Base-by-base conservation (phyloP, 1,139 yeast genomes). In the Debaryomycetaceae sp. region DNA sequence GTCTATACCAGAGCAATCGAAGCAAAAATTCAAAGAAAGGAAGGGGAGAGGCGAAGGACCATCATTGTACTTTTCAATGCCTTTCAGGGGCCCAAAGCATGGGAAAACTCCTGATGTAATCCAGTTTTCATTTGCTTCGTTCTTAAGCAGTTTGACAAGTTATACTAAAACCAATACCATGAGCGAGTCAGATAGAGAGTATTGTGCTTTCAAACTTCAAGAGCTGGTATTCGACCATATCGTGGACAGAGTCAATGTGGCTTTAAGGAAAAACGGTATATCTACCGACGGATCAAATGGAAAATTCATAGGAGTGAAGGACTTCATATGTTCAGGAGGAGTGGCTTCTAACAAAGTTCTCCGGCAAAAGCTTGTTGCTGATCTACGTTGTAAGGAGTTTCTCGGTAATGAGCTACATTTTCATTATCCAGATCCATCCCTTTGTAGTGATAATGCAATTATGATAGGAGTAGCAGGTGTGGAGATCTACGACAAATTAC, bases 381-480 rank as follows among this genome's bases (percentile, higher is more conserved):
- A 72, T 20, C 57, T 84, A 43, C 51, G 50, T 6, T 33, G 13
- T 23, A 24, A 42, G 22, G 43, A 47, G 6, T 42, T 44, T 22
- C 39, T 49, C 14, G 24, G 24, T 4, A 39, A 49, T 6, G 49
- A 51, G 1, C 45, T 66, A 31, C 46, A 43, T 14, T 63, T 81
- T 49, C 80, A 80, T 55, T 90, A 84, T 55, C 96, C 97, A 0
- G 83, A 79, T 27, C 70, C 83, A 6, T 67, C 75, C 6, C 70
- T 91, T 51, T 95, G 99, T 59, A 89, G 97, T 0, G 99, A 93
- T 59, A 95, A 93, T 63, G 97, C 98, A 0, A 79, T 90, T 2
- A 93, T 93, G 99, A 93, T 93, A 44, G 99, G 97, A 0, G 87
- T 95, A 81, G 96, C 98, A 0, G 99, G 97, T 0, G 87, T 91